Conservation (phyloP, 23 red algal species). For the Gracilaria domingensis region DNA sequence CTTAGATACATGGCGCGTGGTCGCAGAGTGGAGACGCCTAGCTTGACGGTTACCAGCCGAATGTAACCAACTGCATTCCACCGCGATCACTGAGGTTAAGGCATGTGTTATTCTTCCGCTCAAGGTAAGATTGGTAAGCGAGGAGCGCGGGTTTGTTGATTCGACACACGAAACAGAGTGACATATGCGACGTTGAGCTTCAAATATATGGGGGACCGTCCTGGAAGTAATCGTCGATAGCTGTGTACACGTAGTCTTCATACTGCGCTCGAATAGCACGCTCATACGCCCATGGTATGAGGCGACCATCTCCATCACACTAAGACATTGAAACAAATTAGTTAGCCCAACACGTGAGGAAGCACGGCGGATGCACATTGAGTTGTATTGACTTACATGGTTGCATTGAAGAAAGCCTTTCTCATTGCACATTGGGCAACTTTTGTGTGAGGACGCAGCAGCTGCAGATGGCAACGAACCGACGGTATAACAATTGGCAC, state of each 20-base stretch:
- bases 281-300: constrained; percentile 88
- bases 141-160: not conserved
- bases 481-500: constrained; percentile 81
- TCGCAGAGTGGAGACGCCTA: not conserved
- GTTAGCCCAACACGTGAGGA: not conserved
- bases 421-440: constrained; percentile 64
- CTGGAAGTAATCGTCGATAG: constrained; percentile 74
- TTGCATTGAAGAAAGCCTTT: constrained; percentile 81
- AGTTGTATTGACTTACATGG: constrained; percentile 63
- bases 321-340: not conserved
- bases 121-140: not conserved
- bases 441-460: constrained; percentile 32
- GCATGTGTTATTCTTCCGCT: too few relatives aligned
- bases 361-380: not conserved
- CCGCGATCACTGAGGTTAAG: too few relatives aligned
- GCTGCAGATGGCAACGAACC: constrained; percentile 66
- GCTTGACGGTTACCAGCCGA: too few relatives aligned
- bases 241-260: constrained; percentile 72
- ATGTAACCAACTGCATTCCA: too few relatives aligned
- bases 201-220: constrained; percentile 68
- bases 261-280: constrained; percentile 84
- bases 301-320: constrained; percentile 89
- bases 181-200: not conserved
- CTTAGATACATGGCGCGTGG: not conserved
- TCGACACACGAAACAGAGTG: not conserved